Percentiles rank a stretch among this genome's conserved stretches.
Conservation (phyloP, 257 asterid species). For the Ballota nigra region DNA sequence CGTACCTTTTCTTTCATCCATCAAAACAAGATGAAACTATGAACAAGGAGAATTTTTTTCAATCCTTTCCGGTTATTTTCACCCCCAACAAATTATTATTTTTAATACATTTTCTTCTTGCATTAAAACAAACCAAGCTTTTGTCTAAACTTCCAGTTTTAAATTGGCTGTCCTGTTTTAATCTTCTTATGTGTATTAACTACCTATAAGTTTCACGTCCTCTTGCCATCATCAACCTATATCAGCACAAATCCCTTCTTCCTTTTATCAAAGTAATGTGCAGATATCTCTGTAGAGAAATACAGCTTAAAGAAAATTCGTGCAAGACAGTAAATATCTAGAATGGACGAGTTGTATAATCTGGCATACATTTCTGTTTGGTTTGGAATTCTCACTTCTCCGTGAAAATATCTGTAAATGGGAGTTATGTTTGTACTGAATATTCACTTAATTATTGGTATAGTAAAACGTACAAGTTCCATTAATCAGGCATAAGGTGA, state of each 20-base stretch:
- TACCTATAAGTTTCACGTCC: neutral
- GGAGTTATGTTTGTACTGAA: neutral
- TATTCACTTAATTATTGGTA: neutral
- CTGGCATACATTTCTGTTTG: neutral
- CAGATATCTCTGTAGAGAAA: neutral
- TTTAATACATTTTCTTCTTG: neutral
- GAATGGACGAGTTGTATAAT: neutral
- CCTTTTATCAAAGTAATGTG: neutral
- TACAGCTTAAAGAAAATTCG: neutral
- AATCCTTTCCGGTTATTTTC: neutral
- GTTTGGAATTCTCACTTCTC: slow-evolving; percentile 12
- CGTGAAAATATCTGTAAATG: neutral
- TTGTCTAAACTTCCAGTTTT: neutral
- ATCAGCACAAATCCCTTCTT: neutral
- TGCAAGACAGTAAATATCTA: neutral
- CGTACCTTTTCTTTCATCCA: neutral
- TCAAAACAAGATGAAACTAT: neutral
- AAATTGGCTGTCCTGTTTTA: neutral
- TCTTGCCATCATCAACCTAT: neutral
- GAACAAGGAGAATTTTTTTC: neutral
- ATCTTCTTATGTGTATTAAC: neutral
- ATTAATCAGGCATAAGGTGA: neutral
- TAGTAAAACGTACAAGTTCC: neutral
- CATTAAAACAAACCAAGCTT: neutral
- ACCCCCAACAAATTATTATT: neutral